phyloP scores from a whole-genome alignment of 2,329 filamentous ascomycete species.

The Colletotrichum sp. region DNA sequence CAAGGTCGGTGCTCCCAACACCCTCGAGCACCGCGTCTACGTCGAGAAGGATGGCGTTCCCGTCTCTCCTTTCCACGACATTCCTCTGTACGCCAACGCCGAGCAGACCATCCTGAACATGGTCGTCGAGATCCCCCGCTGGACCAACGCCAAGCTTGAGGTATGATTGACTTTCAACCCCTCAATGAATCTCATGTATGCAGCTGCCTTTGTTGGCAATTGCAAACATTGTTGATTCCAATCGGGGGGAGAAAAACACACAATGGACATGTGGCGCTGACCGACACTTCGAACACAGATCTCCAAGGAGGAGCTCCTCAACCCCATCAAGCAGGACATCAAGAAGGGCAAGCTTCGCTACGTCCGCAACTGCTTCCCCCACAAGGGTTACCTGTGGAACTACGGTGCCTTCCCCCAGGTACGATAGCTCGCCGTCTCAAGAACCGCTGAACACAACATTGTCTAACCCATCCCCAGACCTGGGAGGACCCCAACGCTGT shows the following conservation, averaged over 20 bases:
- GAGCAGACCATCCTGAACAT: constrained; percentile 98
- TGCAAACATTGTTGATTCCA: background rate
- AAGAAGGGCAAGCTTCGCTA: constrained; percentile 99
- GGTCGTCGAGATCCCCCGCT: constrained; percentile 98
- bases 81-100: constrained; percentile 96
- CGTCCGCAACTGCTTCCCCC: constrained; percentile 99
- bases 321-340: constrained; percentile 98
- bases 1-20: constrained; percentile 90
- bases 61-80: constrained; percentile 97
- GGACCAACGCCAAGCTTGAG: constrained; percentile 99
- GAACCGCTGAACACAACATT: background rate
- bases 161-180: constrained; percentile 56
- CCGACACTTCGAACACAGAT: constrained; percentile 63
- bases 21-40: constrained; percentile 95
- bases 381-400: constrained; percentile 99
- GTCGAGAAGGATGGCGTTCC: constrained; percentile 96
- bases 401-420: constrained; percentile 99
- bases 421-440: constrained; percentile 34
- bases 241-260: background rate
- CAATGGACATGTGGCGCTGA: background rate
- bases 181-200: constrained; percentile 5
- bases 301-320: constrained; percentile 97
- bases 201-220: background rate
- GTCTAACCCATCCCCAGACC: constrained; percentile 62
- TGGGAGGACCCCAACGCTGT: constrained; percentile 98